Evolutionary conservation across 768 basidiomycete genomes (phyloP).

Genomic region (Pulveroboletus sp.): DNA sequence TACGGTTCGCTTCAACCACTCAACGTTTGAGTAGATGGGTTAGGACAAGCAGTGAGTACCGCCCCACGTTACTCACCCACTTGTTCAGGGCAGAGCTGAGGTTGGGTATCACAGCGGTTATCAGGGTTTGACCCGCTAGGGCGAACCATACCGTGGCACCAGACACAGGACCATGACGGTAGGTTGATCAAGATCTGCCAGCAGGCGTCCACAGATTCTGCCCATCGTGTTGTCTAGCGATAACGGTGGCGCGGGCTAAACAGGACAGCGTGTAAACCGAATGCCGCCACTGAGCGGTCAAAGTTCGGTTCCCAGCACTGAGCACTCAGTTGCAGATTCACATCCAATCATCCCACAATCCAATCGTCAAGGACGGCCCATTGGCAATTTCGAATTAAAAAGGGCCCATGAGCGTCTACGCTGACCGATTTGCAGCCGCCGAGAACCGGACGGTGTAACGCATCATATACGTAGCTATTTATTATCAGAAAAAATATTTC

Average conservation of each 20-base stretch:
- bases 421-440: slow-evolving; percentile 3
- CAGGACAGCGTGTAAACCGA: slow-evolving; percentile 2
- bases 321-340: slow-evolving; percentile 3
- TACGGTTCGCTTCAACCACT: neutral
- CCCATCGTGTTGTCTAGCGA: slow-evolving; percentile 3
- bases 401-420: neutral
- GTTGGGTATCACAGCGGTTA: neutral
- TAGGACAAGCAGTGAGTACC: neutral
- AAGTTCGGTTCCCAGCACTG: neutral
- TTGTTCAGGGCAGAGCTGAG: neutral
- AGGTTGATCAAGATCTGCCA: slow-evolving; percentile 15
- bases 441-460: slow-evolving; percentile 14
- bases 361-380: neutral
- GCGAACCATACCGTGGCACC: neutral
- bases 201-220: neutral
- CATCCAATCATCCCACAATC: neutral
- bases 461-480: slow-evolving; percentile 21
- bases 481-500: slow-evolving; percentile 16
- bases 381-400: neutral
- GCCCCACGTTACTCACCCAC: neutral
- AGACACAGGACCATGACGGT: neutral
- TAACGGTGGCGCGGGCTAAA: slow-evolving; percentile 16
- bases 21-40: neutral
- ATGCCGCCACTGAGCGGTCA: neutral
- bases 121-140: neutral